phyloP scores from a whole-genome alignment of 495 filamentous ascomycete species.

The Tuber indicum region DNA sequence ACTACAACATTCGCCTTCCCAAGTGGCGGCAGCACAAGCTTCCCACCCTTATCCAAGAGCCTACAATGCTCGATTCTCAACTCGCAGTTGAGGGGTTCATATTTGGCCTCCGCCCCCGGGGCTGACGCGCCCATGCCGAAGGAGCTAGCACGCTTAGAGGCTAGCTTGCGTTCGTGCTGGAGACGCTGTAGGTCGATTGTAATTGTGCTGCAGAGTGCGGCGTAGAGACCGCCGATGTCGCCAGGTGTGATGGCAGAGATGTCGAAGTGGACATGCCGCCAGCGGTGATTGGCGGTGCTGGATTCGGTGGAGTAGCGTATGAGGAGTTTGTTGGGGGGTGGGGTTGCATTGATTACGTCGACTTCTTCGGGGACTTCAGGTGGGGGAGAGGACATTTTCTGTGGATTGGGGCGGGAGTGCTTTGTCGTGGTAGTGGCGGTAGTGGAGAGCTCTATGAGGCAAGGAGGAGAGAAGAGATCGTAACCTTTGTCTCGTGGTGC shows the following conservation, averaged over 20 bases:
- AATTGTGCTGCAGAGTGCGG: slow-evolving; percentile 23
- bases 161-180: slow-evolving; percentile 11
- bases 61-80: slow-evolving; percentile 27
- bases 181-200: slow-evolving; percentile 25
- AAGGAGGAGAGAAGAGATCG: neutral
- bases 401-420: neutral
- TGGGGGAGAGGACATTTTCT: slow-evolving; percentile 5
- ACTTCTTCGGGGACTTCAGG: slow-evolving; percentile 18
- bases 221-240: slow-evolving; percentile 31
- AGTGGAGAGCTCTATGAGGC: neutral
- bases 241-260: slow-evolving; percentile 18
- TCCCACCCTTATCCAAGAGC: slow-evolving; percentile 20
- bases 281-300: neutral
- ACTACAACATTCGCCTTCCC: slow-evolving; percentile 27
- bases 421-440: neutral
- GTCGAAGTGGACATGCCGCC: slow-evolving; percentile 23
- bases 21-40: slow-evolving; percentile 24
- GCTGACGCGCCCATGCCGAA: neutral
- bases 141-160: slow-evolving; percentile 10
- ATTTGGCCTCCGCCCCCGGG: neutral
- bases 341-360: slow-evolving; percentile 15
- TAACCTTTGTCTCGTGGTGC: neutral
- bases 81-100: slow-evolving; percentile 21
- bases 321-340: slow-evolving; percentile 6
- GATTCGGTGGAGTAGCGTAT: slow-evolving; percentile 27